These are phyloP conservation scores for Narthecium ossifragum DNA, from an alignment of 106 monocot species.

Conservation along the genomic window DNA sequence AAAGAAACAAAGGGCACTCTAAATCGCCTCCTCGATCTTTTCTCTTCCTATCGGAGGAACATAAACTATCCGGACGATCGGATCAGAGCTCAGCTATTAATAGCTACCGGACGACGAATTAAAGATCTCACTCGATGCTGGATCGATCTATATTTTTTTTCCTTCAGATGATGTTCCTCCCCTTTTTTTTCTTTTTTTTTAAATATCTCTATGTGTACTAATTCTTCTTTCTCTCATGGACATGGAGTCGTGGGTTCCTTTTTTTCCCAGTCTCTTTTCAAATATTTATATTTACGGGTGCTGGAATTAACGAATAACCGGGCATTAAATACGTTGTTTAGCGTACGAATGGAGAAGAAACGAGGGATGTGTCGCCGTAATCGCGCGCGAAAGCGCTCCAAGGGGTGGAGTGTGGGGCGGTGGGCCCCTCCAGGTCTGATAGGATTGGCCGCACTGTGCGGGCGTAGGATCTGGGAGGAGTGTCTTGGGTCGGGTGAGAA, in stretches of 20 bases:
- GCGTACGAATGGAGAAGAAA: neutral
- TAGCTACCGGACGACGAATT: too few relatives aligned
- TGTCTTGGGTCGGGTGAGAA: too few relatives aligned
- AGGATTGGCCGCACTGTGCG: too few relatives aligned
- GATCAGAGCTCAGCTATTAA: too few relatives aligned
- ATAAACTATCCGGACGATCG: too few relatives aligned
- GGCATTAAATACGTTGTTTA: neutral
- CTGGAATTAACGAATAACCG: neutral
- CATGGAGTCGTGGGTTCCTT: neutral
- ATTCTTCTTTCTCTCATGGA: neutral
- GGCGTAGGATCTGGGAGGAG: too few relatives aligned
- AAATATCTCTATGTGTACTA: neutral
- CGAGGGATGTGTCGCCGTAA: slow-evolving; percentile 9
- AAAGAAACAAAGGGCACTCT: neutral
- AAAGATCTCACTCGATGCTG: too few relatives aligned
- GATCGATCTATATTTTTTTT: too few relatives aligned
- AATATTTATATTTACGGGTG: neutral
- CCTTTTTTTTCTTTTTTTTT: neutral
- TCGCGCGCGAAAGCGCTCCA: slow-evolving; percentile 9
- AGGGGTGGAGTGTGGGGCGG: neutral
- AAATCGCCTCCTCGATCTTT: too few relatives aligned
- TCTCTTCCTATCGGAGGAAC: too few relatives aligned
- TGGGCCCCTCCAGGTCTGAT: neutral
- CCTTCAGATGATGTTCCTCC: neutral
- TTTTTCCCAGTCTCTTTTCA: neutral